Base-by-base conservation (phyloP, 2,329 filamentous ascomycete genomes). In the Aspergillus fijiensis region DNA sequence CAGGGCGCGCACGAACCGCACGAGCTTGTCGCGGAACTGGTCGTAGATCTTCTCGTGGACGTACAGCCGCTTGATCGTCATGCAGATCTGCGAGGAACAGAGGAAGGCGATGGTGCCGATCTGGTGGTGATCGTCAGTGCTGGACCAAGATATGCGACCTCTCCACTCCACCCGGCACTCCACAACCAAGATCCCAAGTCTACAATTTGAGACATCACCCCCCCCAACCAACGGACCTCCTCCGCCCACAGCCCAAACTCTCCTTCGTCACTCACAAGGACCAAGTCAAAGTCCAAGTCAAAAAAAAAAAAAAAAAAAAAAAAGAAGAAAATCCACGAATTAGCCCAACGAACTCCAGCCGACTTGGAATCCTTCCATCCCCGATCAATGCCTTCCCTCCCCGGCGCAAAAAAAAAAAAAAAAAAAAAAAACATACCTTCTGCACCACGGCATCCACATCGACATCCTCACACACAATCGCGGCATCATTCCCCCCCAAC, bases 21-120 rank as follows among this genome's bases (percentile, higher is more conserved):
- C 74, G 49, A 83, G 64, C 1, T 76, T 80, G 2, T 76, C 71
- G 2, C 82, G 72, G 72, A 89, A 87, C 19, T 77, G 68, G 27
- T 85, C 81, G 68, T 86, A 87, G 54, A 88, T 82, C 3, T 75
- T 77, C 64, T 86, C 82, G 67, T 88, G 86, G 2, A 89, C 81
- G 67, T 85, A 88, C 31, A 88, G 73, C 0, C 85, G 78, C 73
- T 88, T 88, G 56, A 79, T 80, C 49, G 81, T 81, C 25, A 86
- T 79, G 69, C 84, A 86, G 51, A 85, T 78, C 68, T 85, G 83
- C 14, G 83, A 81, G 0, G 80, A 81, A 66, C 84, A 82, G 59
- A 82, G 78, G 63, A 86, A 84, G 7, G 79, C 78, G 5, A 79
- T 77, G 2, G 73, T 70, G 0, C 80, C 82, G 10, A 84, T 74